Percentiles rank a stretch among this genome's conserved stretches.
Conservation (phyloP, 352 stramenopile genomes). For the Pythium aquatile region DNA sequence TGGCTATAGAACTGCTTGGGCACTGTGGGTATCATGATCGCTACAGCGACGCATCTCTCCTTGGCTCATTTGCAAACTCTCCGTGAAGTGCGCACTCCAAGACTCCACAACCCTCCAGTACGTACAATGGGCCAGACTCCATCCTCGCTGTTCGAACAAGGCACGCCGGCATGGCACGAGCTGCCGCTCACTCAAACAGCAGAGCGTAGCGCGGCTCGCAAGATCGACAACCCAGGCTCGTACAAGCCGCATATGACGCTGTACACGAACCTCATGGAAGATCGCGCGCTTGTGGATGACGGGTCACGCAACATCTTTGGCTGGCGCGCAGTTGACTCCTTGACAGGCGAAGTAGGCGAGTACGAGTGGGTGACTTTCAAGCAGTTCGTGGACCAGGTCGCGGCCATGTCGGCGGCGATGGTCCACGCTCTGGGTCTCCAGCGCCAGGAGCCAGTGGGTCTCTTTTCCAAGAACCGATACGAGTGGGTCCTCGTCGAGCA, state of each 20-base stretch:
- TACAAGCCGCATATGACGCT: slow-evolving; percentile 43
- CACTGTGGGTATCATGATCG: no score
- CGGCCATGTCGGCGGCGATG: slow-evolving; percentile 22
- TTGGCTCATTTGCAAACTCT: no score
- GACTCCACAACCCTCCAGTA: neutral
- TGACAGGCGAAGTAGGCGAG: slow-evolving; percentile 23
- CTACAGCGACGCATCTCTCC: no score
- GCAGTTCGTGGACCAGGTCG: slow-evolving; percentile 31
- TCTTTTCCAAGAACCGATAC: slow-evolving; percentile 51
- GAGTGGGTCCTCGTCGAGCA: slow-evolving; percentile 45
- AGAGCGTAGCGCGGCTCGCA: slow-evolving; percentile 35
- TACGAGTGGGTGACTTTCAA: slow-evolving; percentile 48
- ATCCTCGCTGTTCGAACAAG: slow-evolving; percentile 47
- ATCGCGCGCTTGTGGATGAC: slow-evolving; percentile 24
- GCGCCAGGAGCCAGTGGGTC: slow-evolving; percentile 39
- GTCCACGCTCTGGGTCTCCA: slow-evolving; percentile 20
- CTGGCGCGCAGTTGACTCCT: slow-evolving; percentile 23
- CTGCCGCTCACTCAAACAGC: slow-evolving; percentile 36
- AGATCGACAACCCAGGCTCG: slow-evolving; percentile 24
- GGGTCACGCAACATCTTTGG: slow-evolving; percentile 32
- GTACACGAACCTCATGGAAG: slow-evolving; percentile 46
- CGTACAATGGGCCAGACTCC: slow-evolving; percentile 33
- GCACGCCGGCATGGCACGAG: slow-evolving; percentile 34
- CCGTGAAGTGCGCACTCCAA: no score
- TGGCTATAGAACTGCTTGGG: no score